Conservation (phyloP, 805 yeast species). For the Groenewaldozyma tartarivorans region DNA sequence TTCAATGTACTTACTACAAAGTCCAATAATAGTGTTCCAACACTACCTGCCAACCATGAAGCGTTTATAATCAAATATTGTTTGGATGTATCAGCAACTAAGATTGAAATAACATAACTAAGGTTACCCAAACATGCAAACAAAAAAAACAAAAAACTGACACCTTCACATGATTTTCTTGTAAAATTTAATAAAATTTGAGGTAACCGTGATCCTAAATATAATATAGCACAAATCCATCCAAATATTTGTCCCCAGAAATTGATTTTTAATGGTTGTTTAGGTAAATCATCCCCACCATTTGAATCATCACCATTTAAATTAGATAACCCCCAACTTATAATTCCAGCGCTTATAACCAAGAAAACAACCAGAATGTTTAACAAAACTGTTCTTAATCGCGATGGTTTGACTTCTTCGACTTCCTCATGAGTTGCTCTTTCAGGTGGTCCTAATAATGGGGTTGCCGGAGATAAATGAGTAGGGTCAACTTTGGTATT, state of each 20-base stretch:
- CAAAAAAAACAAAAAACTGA: conserved; percentile 83
- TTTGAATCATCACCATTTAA: conserved; percentile 31
- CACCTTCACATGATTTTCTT: conserved; percentile 91
- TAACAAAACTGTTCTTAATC: conserved; percentile 15
- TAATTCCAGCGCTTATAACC: conserved; percentile 68
- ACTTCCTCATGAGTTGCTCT: conserved; percentile 10
- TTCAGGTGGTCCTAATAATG: conserved; percentile 42
- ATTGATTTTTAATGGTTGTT: conserved; percentile 46
- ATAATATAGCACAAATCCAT: conserved; percentile 39
- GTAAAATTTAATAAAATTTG: conserved; percentile 78
- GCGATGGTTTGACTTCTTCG: conserved; percentile 8
- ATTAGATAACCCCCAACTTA: conserved; percentile 75
- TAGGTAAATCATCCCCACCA: conserved; percentile 21
- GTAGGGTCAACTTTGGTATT: conserved; percentile 51
- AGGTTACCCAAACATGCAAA: conserved; percentile 93
- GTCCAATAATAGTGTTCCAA: conserved; percentile 80
- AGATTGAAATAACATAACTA: conserved; percentile 80
- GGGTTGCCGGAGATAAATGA: conserved; percentile 84
- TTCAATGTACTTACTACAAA: conserved; percentile 35
- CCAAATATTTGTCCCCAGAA: conserved; percentile 83
- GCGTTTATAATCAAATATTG: conserved; percentile 71
- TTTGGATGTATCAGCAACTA: conserved; percentile 61
- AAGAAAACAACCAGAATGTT: conserved; percentile 45
- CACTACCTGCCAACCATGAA: conserved; percentile 86
- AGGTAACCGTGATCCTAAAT: conserved; percentile 82